phyloP scores from a whole-genome alignment of 2,329 filamentous ascomycete species.

The Bipolaris bicolor region DNA sequence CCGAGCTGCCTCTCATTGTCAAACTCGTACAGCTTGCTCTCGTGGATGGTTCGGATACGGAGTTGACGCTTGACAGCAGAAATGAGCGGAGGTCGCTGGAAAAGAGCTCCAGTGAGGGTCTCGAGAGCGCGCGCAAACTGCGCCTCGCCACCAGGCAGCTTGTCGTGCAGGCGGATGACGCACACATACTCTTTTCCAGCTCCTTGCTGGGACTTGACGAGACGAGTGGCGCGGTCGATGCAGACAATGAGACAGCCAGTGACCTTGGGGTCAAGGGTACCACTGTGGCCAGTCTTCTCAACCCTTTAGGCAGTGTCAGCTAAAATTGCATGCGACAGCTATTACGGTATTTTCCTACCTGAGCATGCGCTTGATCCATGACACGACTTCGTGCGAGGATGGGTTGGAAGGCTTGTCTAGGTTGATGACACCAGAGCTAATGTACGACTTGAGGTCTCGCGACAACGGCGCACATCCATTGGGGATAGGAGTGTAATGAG shows the following conservation, averaged over 20 bases:
- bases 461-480: conserved; percentile 89
- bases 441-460: conserved; percentile 95
- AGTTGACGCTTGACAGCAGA: conserved; percentile 98
- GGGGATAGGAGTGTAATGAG: conserved; percentile 96
- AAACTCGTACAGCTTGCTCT: conserved; percentile 94
- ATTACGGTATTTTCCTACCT: conserved; percentile 60
- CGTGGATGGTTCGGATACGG: conserved; percentile 96
- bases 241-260: conserved; percentile 94
- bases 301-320: conserved; percentile 59
- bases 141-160: conserved; percentile 88
- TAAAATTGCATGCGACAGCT: background rate
- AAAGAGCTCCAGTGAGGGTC: conserved; percentile 93
- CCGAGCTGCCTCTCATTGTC: conserved; percentile 97
- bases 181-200: conserved; percentile 99
- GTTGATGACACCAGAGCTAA: conserved; percentile 98
- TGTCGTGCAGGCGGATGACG: conserved; percentile 93
- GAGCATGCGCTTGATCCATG: conserved; percentile 98
- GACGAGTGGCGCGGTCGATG: conserved; percentile 93
- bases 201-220: conserved; percentile 98
- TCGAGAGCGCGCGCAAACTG: conserved; percentile 94
- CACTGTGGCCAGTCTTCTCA: conserved; percentile 97
- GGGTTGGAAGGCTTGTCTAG: conserved; percentile 97
- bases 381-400: conserved; percentile 97
- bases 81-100: conserved; percentile 95
- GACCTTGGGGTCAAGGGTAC: conserved; percentile 97